phyloP scores from a whole-genome alignment of 2,329 filamentous ascomycete species.

The Aspergillus eucalypticola region DNA sequence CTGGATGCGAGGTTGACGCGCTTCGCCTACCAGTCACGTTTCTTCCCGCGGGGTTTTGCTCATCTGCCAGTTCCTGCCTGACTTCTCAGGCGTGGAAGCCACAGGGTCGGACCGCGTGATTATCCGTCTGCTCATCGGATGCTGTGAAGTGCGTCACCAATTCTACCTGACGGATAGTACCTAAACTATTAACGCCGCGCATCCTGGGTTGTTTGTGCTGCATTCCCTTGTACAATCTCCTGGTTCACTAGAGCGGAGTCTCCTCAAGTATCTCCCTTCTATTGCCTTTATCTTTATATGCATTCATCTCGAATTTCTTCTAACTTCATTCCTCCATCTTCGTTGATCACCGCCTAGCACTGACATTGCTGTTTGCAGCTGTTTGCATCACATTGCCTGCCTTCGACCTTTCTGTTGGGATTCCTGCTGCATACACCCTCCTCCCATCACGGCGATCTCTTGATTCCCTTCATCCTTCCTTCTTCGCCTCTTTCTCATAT shows the following conservation, averaged over 20 bases:
- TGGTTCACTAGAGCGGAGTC: not conserved
- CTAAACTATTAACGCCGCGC: not conserved
- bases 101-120: not conserved
- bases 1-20: not conserved
- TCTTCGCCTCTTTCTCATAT: not conserved
- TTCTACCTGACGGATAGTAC: not conserved
- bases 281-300: not conserved
- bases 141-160: constrained; percentile 2
- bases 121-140: not conserved
- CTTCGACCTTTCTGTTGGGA: constrained; percentile 9
- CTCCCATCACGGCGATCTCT: constrained; percentile 6
- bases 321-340: not conserved
- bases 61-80: not conserved
- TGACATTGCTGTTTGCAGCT: constrained; percentile 29
- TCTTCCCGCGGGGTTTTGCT: not conserved
- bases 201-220: not conserved
- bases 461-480: not conserved
- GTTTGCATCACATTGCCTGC: constrained; percentile 28
- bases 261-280: not conserved
- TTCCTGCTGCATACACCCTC: constrained; percentile 2
- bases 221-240: not conserved
- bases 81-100: not conserved
- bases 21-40: not conserved
- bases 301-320: not conserved
- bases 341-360: constrained; percentile 1